These are phyloP conservation scores for Flaveria ramosissima DNA, from an alignment of 129 eudicot genomes.

Conservation along the genomic window DNA sequence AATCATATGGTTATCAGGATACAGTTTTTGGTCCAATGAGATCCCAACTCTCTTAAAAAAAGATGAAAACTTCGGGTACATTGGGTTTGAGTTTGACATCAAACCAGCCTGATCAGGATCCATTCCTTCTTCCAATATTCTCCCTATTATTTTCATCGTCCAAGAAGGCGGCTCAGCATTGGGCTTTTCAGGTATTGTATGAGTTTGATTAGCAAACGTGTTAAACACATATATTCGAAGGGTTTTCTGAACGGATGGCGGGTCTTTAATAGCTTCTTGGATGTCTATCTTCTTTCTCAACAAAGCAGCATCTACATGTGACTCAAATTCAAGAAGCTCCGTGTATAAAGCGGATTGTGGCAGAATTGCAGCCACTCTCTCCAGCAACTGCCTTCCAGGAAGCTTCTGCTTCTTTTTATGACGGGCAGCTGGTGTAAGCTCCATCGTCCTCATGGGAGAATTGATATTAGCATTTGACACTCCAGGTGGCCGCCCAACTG, in stretches of 20 bases:
- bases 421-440: constrained; percentile 64
- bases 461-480: constrained; percentile 33
- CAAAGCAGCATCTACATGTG: constrained; percentile 86
- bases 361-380: constrained; percentile 75
- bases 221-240: constrained; percentile 88
- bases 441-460: constrained; percentile 68
- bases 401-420: constrained; percentile 72
- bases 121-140: constrained; percentile 89
- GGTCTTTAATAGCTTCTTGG: constrained; percentile 79
- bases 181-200: constrained; percentile 66
- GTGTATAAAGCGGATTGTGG: constrained; percentile 88
- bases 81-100: constrained; percentile 59
- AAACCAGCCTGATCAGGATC: constrained; percentile 83
- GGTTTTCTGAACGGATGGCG: constrained; percentile 76
- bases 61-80: constrained; percentile 84
- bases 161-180: constrained; percentile 82
- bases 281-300: constrained; percentile 79
- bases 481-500: constrained; percentile 75
- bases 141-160: constrained; percentile 88
- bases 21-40: constrained; percentile 73
- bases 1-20: constrained; percentile 84
- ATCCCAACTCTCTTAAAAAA: constrained; percentile 79
- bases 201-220: constrained; percentile 82
- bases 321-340: constrained; percentile 91
- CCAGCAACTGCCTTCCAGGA: constrained; percentile 72